Evolutionary conservation across 2,329 filamentous ascomycete genomes (phyloP).

Genomic region (Periconia sp.): DNA sequence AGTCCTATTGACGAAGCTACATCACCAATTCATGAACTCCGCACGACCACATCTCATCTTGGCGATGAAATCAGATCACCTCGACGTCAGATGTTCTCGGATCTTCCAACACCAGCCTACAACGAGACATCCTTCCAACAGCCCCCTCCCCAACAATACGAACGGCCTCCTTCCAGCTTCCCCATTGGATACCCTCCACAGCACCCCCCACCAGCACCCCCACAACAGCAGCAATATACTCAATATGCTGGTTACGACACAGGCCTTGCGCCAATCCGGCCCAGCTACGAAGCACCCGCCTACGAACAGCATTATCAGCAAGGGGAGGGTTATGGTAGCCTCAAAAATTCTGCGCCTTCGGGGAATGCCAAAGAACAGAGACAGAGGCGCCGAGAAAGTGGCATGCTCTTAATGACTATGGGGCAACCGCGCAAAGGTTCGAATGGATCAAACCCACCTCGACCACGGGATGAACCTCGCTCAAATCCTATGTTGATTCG

Average conservation of each 20-base stretch:
- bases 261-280: conserved; percentile 53
- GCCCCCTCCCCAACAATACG: conserved; percentile 13
- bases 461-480: conserved; percentile 29
- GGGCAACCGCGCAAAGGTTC: conserved; percentile 41
- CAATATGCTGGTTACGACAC: conserved; percentile 45
- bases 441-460: conserved; percentile 23
- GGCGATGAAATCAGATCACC: conserved; percentile 63
- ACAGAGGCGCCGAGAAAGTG: conserved; percentile 39
- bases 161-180: conserved; percentile 27
- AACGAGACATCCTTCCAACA: conserved; percentile 56
- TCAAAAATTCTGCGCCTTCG: conserved; percentile 34
- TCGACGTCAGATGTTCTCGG: conserved; percentile 66
- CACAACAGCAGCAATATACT: conserved; percentile 15
- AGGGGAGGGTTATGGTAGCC: conserved; percentile 36
- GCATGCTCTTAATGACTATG: conserved; percentile 45
- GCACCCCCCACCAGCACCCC: conserved; percentile 8
- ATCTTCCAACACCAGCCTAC: conserved; percentile 66
- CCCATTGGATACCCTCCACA: conserved; percentile 26
- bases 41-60: conserved; percentile 44
- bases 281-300: conserved; percentile 46
- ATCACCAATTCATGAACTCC: conserved; percentile 50
- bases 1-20: conserved; percentile 61
- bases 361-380: conserved; percentile 32
- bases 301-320: conserved; percentile 29
- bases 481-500: conserved; percentile 18